Conservation (phyloP, 2,329 filamentous ascomycete species). For the Dryadomyces quercivorus region DNA sequence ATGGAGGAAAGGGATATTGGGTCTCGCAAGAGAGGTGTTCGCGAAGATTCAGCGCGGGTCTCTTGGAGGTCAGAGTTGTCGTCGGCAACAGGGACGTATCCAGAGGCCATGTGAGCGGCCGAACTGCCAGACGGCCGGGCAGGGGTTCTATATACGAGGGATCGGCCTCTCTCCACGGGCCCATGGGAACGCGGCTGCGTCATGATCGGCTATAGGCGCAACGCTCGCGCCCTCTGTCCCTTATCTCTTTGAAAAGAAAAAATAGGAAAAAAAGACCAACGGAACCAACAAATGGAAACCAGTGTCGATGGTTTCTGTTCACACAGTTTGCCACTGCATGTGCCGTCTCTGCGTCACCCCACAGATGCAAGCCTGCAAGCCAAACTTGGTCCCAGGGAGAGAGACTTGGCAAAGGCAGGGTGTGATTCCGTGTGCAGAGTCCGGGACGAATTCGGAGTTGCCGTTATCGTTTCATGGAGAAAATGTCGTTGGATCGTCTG, state of each 20-base stretch:
- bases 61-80: not conserved
- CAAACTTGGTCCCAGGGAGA: not conserved
- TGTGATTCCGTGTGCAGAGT: too few species aligned
- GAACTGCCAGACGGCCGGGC: too few species aligned
- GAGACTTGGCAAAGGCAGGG: not conserved
- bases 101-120: not conserved
- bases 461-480: too few species aligned
- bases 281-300: not conserved
- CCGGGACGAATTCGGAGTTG: too few species aligned
- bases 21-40: not conserved
- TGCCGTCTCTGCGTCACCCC: not conserved
- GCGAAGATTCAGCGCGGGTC: not conserved
- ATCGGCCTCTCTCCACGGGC: not conserved
- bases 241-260: not conserved
- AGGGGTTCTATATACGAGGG: not conserved
- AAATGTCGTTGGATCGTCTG: too few species aligned
- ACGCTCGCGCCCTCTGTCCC: not conserved
- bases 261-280: not conserved
- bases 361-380: not conserved
- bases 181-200: not conserved
- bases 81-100: not conserved
- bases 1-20: not conserved
- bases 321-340: not conserved
- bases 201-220: not conserved
- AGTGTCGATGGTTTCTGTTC: not conserved